Conservation (phyloP, 495 filamentous ascomycete genomes). For the Clohesyomyces aquaticus region DNA sequence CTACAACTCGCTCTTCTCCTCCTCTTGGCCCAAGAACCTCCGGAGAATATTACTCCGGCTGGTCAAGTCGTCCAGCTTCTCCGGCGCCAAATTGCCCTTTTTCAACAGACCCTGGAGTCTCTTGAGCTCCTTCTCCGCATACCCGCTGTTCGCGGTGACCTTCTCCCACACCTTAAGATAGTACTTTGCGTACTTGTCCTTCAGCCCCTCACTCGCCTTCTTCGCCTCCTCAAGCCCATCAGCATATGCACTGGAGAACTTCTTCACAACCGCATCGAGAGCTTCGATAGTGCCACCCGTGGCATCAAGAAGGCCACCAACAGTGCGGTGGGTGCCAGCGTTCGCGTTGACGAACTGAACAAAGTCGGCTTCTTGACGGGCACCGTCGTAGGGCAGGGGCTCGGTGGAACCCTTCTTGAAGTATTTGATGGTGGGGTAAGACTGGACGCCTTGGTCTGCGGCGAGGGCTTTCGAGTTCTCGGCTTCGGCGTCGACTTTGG, state of each 20-base stretch:
- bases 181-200: slow-evolving; percentile 89
- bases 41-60: slow-evolving; percentile 86
- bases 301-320: slow-evolving; percentile 78
- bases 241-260: slow-evolving; percentile 37
- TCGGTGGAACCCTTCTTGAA: slow-evolving; percentile 87
- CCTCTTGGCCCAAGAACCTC: slow-evolving; percentile 61
- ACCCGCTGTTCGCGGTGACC: slow-evolving; percentile 72
- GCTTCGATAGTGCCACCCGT: slow-evolving; percentile 79
- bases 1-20: slow-evolving; percentile 43
- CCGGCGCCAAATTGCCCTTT: slow-evolving; percentile 82
- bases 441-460: slow-evolving; percentile 73
- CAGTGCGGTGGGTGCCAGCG: slow-evolving; percentile 81
- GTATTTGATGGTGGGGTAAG: slow-evolving; percentile 97
- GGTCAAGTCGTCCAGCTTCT: slow-evolving; percentile 88
- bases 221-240: slow-evolving; percentile 48
- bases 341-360: slow-evolving; percentile 85
- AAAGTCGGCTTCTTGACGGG: slow-evolving; percentile 76
- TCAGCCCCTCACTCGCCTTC: slow-evolving; percentile 67
- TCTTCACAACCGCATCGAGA: slow-evolving; percentile 71
- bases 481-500: slow-evolving; percentile 92
- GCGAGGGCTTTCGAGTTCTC: slow-evolving; percentile 79
- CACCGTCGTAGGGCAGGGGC: slow-evolving; percentile 71
- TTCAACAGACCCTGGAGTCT: slow-evolving; percentile 77
- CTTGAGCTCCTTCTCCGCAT: slow-evolving; percentile 82
- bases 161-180: slow-evolving; percentile 90